These are phyloP conservation scores for Aureobasidium sp. DNA, from an alignment of 2,329 filamentous ascomycete species.

Conservation along the genomic window DNA sequence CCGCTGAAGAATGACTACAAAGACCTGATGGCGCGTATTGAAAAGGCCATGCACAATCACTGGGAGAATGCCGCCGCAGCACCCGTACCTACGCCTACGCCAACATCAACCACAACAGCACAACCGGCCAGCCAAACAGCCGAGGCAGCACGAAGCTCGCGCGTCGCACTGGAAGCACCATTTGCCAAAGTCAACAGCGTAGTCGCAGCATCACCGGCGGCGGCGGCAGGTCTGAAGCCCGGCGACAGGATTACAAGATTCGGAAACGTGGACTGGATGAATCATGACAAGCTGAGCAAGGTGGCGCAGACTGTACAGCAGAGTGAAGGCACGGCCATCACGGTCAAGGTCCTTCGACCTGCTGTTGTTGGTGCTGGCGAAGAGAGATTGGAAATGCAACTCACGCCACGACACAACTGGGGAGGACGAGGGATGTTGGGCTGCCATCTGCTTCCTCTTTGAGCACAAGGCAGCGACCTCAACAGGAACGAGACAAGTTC, in stretches of 20 bases:
- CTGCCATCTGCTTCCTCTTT: slow-evolving; percentile 81
- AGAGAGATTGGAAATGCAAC: slow-evolving; percentile 55
- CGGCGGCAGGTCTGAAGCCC: slow-evolving; percentile 67
- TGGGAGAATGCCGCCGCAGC: slow-evolving; percentile 58
- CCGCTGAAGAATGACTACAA: slow-evolving; percentile 90
- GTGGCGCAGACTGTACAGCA: slow-evolving; percentile 85
- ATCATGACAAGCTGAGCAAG: slow-evolving; percentile 78
- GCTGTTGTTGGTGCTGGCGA: slow-evolving; percentile 55
- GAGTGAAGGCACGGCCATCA: slow-evolving; percentile 69
- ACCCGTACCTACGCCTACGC: slow-evolving; percentile 21
- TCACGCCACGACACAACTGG: slow-evolving; percentile 77
- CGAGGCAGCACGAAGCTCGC: slow-evolving; percentile 24
- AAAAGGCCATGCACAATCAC: slow-evolving; percentile 79
- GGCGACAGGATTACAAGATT: slow-evolving; percentile 81
- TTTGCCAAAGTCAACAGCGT: slow-evolving; percentile 92
- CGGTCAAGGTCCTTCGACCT: slow-evolving; percentile 60
- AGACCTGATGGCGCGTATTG: slow-evolving; percentile 73
- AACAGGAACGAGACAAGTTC: background rate
- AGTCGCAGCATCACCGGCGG: slow-evolving; percentile 69
- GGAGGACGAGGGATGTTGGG: slow-evolving; percentile 83
- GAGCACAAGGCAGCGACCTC: slow-evolving; percentile 26
- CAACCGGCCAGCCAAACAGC: background rate
- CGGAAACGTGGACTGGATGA: slow-evolving; percentile 73
- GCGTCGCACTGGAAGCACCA: slow-evolving; percentile 47
- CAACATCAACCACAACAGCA: slow-evolving; percentile 17